Percentiles rank a stretch among this genome's conserved stretches.
Evolutionary conservation across 179 eudicot genomes (phyloP).

Genomic region (Amaranthus tricolor): DNA sequence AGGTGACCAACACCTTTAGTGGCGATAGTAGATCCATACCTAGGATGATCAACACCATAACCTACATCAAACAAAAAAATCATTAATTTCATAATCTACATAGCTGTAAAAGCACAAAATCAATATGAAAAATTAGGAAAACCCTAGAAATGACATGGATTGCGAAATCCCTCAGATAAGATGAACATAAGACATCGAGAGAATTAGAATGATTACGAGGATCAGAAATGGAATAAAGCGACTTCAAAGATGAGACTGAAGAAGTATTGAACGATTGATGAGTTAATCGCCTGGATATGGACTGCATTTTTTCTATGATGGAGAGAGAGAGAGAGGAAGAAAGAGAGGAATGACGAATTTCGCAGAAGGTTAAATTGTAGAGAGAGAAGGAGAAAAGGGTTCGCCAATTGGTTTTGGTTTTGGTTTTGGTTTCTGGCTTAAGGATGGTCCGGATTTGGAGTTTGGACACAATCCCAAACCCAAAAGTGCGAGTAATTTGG

Average conservation of each 20-base stretch:
- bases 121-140: background rate
- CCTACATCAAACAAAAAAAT: constrained; percentile 28
- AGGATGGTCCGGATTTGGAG: no score
- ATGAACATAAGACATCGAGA: background rate
- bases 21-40: constrained; percentile 67
- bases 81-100: constrained; percentile 2
- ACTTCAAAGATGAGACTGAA: constrained; percentile 42
- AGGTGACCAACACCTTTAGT: constrained; percentile 65
- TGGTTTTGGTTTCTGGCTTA: no score
- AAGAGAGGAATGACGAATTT: constrained; percentile 21
- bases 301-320: constrained; percentile 55
- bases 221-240: constrained; percentile 43
- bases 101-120: no score
- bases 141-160: constrained; percentile 19
- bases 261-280: constrained; percentile 37
- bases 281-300: constrained; percentile 59
- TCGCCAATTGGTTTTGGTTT: no score
- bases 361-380: background rate
- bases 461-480: no score
- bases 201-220: constrained; percentile 36
- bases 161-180: background rate
- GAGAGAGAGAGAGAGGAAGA: no score
- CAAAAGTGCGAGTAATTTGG: no score
- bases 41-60: constrained; percentile 53
- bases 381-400: constrained; percentile 1